Base-by-base conservation (phyloP, 805 yeast species). In the Candida maris region DNA sequence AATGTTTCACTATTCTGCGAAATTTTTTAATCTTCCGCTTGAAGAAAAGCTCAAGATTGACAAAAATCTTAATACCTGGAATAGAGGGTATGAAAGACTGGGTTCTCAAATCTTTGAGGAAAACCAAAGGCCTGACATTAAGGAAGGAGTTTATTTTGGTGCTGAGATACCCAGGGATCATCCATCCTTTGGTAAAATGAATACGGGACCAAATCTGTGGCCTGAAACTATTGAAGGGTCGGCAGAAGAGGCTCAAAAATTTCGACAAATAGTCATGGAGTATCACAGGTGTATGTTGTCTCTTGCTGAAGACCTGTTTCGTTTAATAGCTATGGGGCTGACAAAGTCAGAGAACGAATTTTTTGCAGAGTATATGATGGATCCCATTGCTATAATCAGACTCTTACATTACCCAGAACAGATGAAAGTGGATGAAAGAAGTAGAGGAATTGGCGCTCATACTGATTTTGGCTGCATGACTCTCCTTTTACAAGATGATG, bases 381-480 rank as follows among this genome's bases (percentile, higher is more conserved):
- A 48, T 9, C 54, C 56, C 10, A 45, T 54, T 28, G 57, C 61
- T 12, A 51, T 52, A 4, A 41, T 51, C 9, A 46, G 65, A 25
- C 38, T 59, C 18, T 39, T 57, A 12, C 64, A 57, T 30, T 61
- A 61, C 25, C 62, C 63, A 9, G 44, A 39, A 3, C 56, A 54
- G 29, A 52, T 47, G 14, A 47, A 49, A 19, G 37, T 51, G 8
- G 49, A 42, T 6, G 54, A 45, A 7, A 46, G 49, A n/a, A 55
- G 52, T 37, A 48, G 56, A 32, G 64, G 66, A 6, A 55, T 59
- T 33, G 64, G 65, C n/a, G 61, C 65, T 12, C 65, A 61, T 38
- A 58, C 62, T 3, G 66, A 61, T 35, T 57, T 56, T 39, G 62
- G 56, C 15, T 47, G 51, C 14, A 35, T 61, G 29, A 61, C 65